phyloP scores from a whole-genome alignment of 768 basidiomycete species.

The Gloeophyllum trabeum region DNA sequence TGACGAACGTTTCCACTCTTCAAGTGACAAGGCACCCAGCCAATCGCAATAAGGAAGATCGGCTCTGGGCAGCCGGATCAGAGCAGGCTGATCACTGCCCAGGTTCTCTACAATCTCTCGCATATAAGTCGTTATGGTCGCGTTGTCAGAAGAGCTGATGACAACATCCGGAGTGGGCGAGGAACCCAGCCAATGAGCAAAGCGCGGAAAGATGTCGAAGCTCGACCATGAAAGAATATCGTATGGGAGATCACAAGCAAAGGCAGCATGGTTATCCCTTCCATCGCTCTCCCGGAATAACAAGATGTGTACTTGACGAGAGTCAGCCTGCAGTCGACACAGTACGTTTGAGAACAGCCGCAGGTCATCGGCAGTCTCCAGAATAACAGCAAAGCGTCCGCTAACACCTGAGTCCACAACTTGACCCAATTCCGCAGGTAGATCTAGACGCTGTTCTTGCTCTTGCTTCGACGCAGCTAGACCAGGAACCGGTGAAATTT shows the following conservation, averaged over 20 bases:
- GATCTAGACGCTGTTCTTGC: too few relatives aligned
- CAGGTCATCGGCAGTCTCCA: neutral
- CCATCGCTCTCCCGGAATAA: too few relatives aligned
- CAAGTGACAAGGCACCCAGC: slow-evolving; percentile 46
- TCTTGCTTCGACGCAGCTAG: slow-evolving; percentile 2
- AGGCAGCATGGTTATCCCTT: too few relatives aligned
- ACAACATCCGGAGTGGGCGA: neutral
- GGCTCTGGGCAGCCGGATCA: slow-evolving; percentile 22
- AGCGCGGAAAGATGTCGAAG: too few relatives aligned
- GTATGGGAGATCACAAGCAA: too few relatives aligned
- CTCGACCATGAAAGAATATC: too few relatives aligned
- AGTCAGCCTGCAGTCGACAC: neutral
- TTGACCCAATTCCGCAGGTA: slow-evolving; percentile 2
- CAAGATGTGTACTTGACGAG: too few relatives aligned
- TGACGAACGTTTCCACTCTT: slow-evolving; percentile 47
- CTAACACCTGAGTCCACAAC: neutral
- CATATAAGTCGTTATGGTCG: too few relatives aligned
- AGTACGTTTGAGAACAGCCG: neutral
- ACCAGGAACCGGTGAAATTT: slow-evolving; percentile 5
- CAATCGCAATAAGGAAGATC: slow-evolving; percentile 45
- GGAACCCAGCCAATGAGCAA: neutral
- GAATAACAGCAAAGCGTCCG: neutral
- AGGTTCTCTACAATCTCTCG: too few relatives aligned
- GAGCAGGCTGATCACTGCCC: too few relatives aligned
- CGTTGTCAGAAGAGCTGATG: too few relatives aligned